A percentile compares a stretch with the other conserved stretches of the same genome.
Evolutionary conservation across 306 rosid species (phyloP).

Genomic region (Lotus japonicus): DNA sequence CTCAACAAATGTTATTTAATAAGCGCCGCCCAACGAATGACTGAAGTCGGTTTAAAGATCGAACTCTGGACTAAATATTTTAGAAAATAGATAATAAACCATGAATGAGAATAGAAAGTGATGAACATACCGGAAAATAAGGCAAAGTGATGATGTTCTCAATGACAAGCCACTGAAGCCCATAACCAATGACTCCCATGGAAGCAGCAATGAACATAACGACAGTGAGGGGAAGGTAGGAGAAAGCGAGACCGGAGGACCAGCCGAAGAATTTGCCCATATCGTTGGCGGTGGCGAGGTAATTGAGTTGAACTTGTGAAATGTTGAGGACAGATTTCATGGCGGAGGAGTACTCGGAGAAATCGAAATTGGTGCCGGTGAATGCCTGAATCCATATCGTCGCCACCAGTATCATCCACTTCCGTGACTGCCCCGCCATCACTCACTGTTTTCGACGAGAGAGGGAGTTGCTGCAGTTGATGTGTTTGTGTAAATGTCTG

Average conservation of each 20-base stretch:
- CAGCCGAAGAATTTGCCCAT: slow-evolving; percentile 82
- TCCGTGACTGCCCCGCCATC: slow-evolving; percentile 76
- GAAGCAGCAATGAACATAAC: slow-evolving; percentile 70
- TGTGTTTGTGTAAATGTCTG: too few species aligned
- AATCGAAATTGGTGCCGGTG: slow-evolving; percentile 90
- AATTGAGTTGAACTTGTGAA: slow-evolving; percentile 75
- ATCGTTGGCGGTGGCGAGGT: slow-evolving; percentile 82
- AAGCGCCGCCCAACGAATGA: too few species aligned
- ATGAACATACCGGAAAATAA: slow-evolving; percentile 49
- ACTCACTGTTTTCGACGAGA: too few species aligned
- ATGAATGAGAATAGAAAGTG: neutral
- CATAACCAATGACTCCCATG: slow-evolving; percentile 71
- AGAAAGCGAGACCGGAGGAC: slow-evolving; percentile 83
- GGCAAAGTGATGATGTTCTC: slow-evolving; percentile 51
- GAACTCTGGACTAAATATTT: too few species aligned
- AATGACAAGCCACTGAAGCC: slow-evolving; percentile 80
- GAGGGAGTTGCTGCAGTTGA: too few species aligned
- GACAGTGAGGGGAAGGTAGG: slow-evolving; percentile 48
- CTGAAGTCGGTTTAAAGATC: too few species aligned
- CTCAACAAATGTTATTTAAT: too few species aligned
- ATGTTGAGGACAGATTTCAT: slow-evolving; percentile 66
- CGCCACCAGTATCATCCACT: slow-evolving; percentile 83
- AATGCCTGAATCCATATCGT: slow-evolving; percentile 93
- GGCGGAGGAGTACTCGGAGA: slow-evolving; percentile 70
- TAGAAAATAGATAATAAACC: too few species aligned